phyloP scores from a whole-genome alignment of 2,329 filamentous ascomycete species.

The Fusarium sarcochroum region DNA sequence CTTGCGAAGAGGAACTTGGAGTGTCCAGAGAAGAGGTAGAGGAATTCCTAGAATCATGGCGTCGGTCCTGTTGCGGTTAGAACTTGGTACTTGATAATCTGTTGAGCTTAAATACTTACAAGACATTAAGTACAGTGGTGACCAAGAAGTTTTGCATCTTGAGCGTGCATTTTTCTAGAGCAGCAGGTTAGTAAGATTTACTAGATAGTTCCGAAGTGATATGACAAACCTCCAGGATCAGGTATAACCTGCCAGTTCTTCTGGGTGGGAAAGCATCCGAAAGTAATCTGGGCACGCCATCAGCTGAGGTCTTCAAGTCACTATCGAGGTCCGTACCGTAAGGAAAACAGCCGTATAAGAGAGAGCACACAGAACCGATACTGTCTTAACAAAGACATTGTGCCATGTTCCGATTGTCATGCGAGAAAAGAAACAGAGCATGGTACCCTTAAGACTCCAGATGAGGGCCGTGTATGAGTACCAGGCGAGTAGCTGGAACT shows the following conservation, averaged over 20 bases:
- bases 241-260: conserved; percentile 47
- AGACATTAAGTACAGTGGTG: conserved; percentile 40
- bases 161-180: conserved; percentile 30
- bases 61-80: conserved; percentile 29
- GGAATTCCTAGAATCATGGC: conserved; percentile 39
- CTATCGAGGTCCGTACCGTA: conserved; percentile 18
- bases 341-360: conserved; percentile 41
- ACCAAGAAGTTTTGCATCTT: conserved; percentile 41
- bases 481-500: conserved; percentile 57
- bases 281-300: conserved; percentile 24
- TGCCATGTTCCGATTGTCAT: conserved; percentile 50
- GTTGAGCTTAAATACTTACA: conserved; percentile 20
- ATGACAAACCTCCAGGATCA: conserved; percentile 29
- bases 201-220: fast-evolving
- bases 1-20: conserved; percentile 42
- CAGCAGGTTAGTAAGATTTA: background rate
- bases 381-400: conserved; percentile 39
- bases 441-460: conserved; percentile 52
- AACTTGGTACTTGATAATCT: background rate
- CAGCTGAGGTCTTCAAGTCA: background rate
- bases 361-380: background rate
- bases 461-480: conserved; percentile 56
- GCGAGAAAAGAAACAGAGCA: conserved; percentile 50
- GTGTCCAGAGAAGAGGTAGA: conserved; percentile 40
- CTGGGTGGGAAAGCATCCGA: conserved; percentile 40